Evolutionary conservation across 2,329 filamentous ascomycete species (phyloP).

Genomic region (Trichoderma atroviride): DNA sequence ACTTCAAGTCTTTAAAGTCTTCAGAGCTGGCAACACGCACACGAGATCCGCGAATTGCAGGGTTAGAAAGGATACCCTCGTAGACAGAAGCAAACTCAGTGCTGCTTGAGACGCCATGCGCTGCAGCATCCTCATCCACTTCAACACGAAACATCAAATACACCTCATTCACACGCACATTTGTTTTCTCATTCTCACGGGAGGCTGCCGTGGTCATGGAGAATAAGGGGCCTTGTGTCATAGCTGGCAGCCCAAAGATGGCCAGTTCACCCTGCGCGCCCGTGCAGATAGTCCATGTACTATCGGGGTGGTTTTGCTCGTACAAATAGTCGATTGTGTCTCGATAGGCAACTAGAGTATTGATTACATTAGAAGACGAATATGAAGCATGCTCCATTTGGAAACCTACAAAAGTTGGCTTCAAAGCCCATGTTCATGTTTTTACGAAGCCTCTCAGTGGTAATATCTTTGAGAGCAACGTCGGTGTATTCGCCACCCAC

Average conservation of each 20-base stretch:
- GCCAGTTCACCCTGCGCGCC: not conserved
- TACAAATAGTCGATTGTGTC: not conserved
- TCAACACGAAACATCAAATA: not conserved
- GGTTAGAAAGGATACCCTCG: not conserved
- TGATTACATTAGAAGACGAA: not conserved
- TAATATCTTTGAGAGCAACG: not conserved
- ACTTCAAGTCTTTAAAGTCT: not conserved
- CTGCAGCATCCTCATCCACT: not conserved
- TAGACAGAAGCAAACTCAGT: slow-evolving; percentile 3
- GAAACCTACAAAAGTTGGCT: not conserved
- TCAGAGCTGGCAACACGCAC: not conserved
- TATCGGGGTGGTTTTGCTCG: not conserved
- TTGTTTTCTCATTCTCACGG: not conserved
- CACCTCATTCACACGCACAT: not conserved
- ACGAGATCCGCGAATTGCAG: not conserved
- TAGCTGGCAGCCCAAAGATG: not conserved
- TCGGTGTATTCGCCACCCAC: not conserved
- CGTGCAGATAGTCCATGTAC: slow-evolving; percentile 8
- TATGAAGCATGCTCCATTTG: not conserved
- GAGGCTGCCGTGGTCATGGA: not conserved
- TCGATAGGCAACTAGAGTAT: not conserved
- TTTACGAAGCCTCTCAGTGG: slow-evolving; percentile 2
- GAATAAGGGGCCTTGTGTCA: not conserved
- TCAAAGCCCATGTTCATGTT: not conserved
- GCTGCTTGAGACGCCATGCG: not conserved